These are phyloP conservation scores for Podospora fimiseda DNA, from an alignment of 495 filamentous ascomycete species.

Conservation along the genomic window DNA sequence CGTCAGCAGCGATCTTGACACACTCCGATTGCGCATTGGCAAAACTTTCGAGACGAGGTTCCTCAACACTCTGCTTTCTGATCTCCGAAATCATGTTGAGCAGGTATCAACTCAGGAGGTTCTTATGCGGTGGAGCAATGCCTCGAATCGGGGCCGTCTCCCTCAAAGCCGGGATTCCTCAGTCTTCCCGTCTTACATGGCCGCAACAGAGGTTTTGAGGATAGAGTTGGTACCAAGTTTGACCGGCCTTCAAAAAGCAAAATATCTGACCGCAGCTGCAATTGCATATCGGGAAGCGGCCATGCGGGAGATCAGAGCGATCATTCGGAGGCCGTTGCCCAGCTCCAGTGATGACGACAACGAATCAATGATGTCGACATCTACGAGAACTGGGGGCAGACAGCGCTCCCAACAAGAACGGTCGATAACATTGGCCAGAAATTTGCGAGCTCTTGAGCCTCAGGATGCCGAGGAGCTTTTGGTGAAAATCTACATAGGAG, in stretches of 20 bases:
- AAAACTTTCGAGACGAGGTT: constrained; percentile 81
- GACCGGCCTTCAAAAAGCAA: constrained; percentile 70
- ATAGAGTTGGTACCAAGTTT: constrained; percentile 60
- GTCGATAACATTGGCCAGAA: constrained; percentile 81
- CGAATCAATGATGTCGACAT: constrained; percentile 81
- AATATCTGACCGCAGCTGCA: constrained; percentile 70
- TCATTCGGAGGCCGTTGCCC: constrained; percentile 80
- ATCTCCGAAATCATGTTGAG: constrained; percentile 77
- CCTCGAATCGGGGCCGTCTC: constrained; percentile 50
- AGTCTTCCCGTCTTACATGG: constrained; percentile 66
- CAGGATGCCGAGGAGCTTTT: constrained; percentile 84
- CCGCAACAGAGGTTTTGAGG: constrained; percentile 61
- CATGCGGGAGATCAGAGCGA: constrained; percentile 74
- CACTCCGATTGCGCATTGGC: constrained; percentile 72
- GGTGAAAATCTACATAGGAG: constrained; percentile 71
- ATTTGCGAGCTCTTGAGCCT: constrained; percentile 76
- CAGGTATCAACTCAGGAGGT: constrained; percentile 65
- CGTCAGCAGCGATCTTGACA: constrained; percentile 65
- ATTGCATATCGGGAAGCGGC: constrained; percentile 82
- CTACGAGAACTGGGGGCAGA: constrained; percentile 65
- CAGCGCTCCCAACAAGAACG: constrained; percentile 79
- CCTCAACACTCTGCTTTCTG: constrained; percentile 66
- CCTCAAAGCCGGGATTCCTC: constrained; percentile 59
- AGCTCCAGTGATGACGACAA: constrained; percentile 90
- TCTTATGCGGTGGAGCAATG: constrained; percentile 64